Percentiles rank a stretch among this genome's conserved stretches.
These are phyloP conservation scores for Polygonum maritimum DNA, from an alignment of 148 eudicot genomes.

Conservation along the genomic window DNA sequence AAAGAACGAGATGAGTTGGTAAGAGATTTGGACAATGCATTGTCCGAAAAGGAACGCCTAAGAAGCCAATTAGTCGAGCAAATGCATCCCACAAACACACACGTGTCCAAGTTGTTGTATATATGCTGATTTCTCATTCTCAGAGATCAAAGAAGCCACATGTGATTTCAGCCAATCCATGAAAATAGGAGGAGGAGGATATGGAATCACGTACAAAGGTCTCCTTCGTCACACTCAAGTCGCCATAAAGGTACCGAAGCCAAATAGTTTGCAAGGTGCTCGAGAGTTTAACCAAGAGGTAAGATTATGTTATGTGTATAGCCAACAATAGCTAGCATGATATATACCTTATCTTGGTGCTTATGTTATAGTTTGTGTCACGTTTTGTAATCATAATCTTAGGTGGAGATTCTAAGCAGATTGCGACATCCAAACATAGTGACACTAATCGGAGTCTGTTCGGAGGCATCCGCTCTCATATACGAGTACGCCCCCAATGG, in stretches of 20 bases:
- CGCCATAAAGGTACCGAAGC: slow-evolving; percentile 59
- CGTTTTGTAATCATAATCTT: not conserved
- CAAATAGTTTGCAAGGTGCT: slow-evolving; percentile 56
- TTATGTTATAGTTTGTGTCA: no score
- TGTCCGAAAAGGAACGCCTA: slow-evolving; percentile 42
- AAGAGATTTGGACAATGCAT: slow-evolving; percentile 50
- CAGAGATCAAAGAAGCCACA: slow-evolving; percentile 67
- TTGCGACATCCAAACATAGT: slow-evolving; percentile 78
- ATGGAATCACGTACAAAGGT: slow-evolving; percentile 59
- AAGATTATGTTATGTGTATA: not conserved
- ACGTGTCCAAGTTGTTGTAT: slow-evolving; percentile 39
- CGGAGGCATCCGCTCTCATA: slow-evolving; percentile 52
- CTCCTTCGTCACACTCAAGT: slow-evolving; percentile 63
- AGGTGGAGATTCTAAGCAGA: slow-evolving; percentile 77
- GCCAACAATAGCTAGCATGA: no score
- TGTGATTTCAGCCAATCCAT: slow-evolving; percentile 35
- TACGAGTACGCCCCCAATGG: slow-evolving; percentile 82
- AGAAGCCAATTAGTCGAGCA: slow-evolving; percentile 23
- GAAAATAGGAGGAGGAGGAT: slow-evolving; percentile 84
- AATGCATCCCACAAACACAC: slow-evolving; percentile 26
- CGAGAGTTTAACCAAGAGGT: slow-evolving; percentile 86
- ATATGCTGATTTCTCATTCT: slow-evolving; percentile 49
- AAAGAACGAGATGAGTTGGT: slow-evolving; percentile 60
- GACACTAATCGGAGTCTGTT: slow-evolving; percentile 76
- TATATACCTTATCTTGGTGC: no score